Percentiles rank a stretch among this genome's conserved stretches.
Evolutionary conservation across 2,329 filamentous ascomycete species (phyloP).

Genomic region (Knufia petricola): DNA sequence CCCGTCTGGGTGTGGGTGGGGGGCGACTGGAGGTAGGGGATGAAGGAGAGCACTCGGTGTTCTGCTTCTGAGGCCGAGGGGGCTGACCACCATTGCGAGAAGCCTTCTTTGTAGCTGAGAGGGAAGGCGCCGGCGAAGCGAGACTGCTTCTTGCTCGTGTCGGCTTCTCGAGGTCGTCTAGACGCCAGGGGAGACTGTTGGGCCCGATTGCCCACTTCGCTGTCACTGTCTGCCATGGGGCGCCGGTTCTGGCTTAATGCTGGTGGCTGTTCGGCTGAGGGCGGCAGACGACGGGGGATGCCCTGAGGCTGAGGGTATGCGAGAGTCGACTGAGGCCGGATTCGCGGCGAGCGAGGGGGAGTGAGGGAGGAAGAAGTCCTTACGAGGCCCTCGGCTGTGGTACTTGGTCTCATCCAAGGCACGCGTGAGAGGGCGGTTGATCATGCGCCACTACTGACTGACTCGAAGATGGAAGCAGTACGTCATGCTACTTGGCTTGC

Average conservation of each 20-base stretch:
- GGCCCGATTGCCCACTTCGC: slow-evolving; percentile 24
- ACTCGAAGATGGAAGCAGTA: too few relatives aligned
- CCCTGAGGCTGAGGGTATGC: slow-evolving; percentile 2
- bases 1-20: slow-evolving; percentile 59
- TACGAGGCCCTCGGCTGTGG: background rate
- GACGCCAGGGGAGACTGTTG: slow-evolving; percentile 43
- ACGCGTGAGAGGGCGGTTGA: background rate
- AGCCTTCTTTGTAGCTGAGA: slow-evolving; percentile 81
- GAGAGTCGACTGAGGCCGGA: background rate
- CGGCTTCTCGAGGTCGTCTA: slow-evolving; percentile 35
- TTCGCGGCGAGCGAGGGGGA: background rate
- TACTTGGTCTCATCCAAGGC: background rate
- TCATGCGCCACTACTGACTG: background rate
- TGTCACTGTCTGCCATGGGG: slow-evolving; percentile 24
- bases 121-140: slow-evolving; percentile 55
- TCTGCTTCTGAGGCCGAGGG: slow-evolving; percentile 77
- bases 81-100: slow-evolving; percentile 87
- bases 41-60: slow-evolving; percentile 73
- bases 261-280: background rate
- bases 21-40: slow-evolving; percentile 69
- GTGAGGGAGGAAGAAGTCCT: background rate
- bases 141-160: slow-evolving; percentile 24
- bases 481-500: too few relatives aligned
- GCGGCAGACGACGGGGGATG: background rate
- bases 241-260: background rate